Percentiles rank a stretch among this genome's conserved stretches.
Evolutionary conservation across 2,329 filamentous ascomycete genomes (phyloP).

Genomic region (Capronia americana): DNA sequence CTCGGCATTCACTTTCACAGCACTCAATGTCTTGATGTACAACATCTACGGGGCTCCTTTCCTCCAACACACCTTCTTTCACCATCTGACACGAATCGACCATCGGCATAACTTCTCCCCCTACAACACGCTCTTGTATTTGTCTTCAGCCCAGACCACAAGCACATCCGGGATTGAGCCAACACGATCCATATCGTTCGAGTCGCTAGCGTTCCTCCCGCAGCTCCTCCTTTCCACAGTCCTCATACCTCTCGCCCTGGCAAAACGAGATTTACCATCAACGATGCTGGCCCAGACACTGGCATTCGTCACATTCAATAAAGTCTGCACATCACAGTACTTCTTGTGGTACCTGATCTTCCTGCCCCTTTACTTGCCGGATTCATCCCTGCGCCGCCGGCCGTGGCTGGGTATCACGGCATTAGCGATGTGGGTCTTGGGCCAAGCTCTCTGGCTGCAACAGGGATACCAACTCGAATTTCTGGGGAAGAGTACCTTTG

Average conservation of each 20-base stretch:
- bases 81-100: slow-evolving; percentile 91
- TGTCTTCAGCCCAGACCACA: slow-evolving; percentile 70
- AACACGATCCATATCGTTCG: slow-evolving; percentile 59
- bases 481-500: slow-evolving; percentile 79
- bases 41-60: slow-evolving; percentile 78
- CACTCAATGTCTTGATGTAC: slow-evolving; percentile 81
- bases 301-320: slow-evolving; percentile 97
- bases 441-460: slow-evolving; percentile 71
- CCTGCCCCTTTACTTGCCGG: slow-evolving; percentile 85
- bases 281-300: slow-evolving; percentile 90
- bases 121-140: slow-evolving; percentile 90
- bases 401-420: slow-evolving; percentile 69
- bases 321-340: slow-evolving; percentile 99
- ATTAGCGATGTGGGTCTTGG: slow-evolving; percentile 73
- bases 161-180: slow-evolving; percentile 40
- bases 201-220: slow-evolving; percentile 85
- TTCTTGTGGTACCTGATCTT: slow-evolving; percentile 98
- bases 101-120: slow-evolving; percentile 98
- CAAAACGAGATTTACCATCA: slow-evolving; percentile 67
- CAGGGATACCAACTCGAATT: slow-evolving; percentile 80
- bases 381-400: slow-evolving; percentile 68
- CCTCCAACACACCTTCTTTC: slow-evolving; percentile 86
- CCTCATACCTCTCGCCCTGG: slow-evolving; percentile 67
- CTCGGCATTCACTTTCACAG: slow-evolving; percentile 75
- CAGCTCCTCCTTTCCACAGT: slow-evolving; percentile 82